Conservation (phyloP, 78 protist genomes). For the Dictyostelium intermedium region DNA sequence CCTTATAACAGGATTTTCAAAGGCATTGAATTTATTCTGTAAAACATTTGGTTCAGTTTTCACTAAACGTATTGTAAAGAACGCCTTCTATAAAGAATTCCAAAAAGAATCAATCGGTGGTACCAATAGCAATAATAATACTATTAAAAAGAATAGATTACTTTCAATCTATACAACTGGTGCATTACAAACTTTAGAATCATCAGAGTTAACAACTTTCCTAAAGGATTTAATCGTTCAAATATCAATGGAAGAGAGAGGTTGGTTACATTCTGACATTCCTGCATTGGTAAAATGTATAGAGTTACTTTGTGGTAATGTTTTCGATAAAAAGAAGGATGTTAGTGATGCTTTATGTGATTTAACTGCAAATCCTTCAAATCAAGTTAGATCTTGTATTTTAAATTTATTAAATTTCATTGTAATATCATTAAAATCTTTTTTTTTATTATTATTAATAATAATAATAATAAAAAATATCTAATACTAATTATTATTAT, state of each 20-base stretch:
- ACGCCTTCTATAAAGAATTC: constrained; percentile 31
- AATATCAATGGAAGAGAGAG: constrained; percentile 74
- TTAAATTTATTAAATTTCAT: constrained; percentile 34
- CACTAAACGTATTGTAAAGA: constrained; percentile 46
- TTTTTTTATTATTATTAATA: background rate
- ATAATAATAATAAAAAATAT: background rate
- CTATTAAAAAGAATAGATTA: constrained; percentile 40
- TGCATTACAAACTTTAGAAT: constrained; percentile 47
- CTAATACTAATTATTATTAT: background rate
- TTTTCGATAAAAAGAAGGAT: constrained; percentile 51
- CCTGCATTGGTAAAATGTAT: constrained; percentile 48
- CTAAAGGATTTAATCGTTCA: constrained; percentile 47
- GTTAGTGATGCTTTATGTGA: constrained; percentile 15
- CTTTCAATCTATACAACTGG: constrained; percentile 51
- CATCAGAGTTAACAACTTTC: constrained; percentile 20
- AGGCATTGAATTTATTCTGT: constrained; percentile 29
- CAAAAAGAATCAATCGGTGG: constrained; percentile 16
- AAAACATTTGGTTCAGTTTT: constrained; percentile 27
- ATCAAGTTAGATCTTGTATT: constrained; percentile 63
- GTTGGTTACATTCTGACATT: constrained; percentile 34
- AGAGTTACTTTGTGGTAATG: constrained; percentile 64
- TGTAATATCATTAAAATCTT: no score
- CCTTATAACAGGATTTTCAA: background rate
- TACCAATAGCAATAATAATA: background rate
- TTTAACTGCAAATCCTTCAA: constrained; percentile 58